A percentile compares a stretch with the other conserved stretches of the same genome.
Conservation (phyloP, 2,329 filamentous ascomycete genomes). For the Sporothrix protearum region DNA sequence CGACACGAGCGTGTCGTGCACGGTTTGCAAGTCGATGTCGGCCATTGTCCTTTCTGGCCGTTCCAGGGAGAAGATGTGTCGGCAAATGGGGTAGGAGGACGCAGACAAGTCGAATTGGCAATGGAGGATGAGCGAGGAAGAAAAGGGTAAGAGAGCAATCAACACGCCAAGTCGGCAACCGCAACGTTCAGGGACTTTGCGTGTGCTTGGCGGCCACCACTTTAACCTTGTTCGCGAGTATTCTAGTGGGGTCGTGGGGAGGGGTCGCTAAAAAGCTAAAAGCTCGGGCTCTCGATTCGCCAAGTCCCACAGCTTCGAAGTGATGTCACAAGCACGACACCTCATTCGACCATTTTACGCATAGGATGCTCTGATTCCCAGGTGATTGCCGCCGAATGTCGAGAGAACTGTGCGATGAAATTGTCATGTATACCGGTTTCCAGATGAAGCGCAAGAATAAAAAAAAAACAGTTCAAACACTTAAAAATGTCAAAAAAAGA, state of each 20-base stretch:
- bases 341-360: not conserved
- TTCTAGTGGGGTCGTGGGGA: slow-evolving; percentile 22
- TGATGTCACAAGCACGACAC: slow-evolving; percentile 24
- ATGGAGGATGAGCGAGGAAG: not conserved
- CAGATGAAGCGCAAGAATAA: not conserved
- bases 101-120: not conserved
- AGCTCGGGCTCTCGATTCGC: not conserved
- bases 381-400: not conserved
- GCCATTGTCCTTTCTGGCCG: slow-evolving; percentile 42
- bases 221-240: not conserved
- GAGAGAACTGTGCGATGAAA: not conserved
- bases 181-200: not conserved
- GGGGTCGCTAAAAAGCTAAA: slow-evolving; percentile 19
- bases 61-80: too few species aligned
- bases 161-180: not conserved
- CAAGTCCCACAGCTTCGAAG: not conserved
- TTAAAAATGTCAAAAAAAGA: not conserved
- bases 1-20: slow-evolving; percentile 58
- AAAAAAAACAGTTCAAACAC: not conserved
- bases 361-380: not conserved
- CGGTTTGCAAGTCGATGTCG: slow-evolving; percentile 55
- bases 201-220: not conserved
- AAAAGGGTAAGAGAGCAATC: not conserved
- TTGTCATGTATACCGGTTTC: not conserved
- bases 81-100: not conserved